Evolutionary conservation across 805 yeast species (phyloP), one percentile per base, ranked within the genome.

Genomic region (Ogataea corticis): DNA sequence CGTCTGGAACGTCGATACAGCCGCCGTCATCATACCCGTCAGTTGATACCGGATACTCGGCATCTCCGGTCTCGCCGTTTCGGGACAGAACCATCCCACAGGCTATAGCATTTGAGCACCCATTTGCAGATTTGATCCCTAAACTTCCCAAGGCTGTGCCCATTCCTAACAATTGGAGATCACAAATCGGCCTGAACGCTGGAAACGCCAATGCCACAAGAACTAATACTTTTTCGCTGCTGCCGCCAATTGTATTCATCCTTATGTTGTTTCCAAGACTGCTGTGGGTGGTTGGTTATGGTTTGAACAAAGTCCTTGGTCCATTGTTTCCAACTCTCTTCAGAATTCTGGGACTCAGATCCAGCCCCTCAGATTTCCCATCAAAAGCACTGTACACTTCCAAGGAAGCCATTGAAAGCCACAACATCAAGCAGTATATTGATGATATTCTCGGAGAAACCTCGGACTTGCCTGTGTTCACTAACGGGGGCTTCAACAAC

Each of bases 201-300:
- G 28, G 33, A n/a, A n/a, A 15, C 13, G n/a, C 41, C 11, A 15
- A 21, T 15, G 7, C 33, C 10, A 3, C 46, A 4, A 43, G 35
- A 17, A 46, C 25, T 21, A 41, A 38, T 12, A 23, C 37, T 1
- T 29, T 30, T 17, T 42, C 44, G 7, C 11, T 58, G 6, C 36
- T 59, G 11, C 54, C 65, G 12, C 75, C 83, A 2, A 43, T 81
- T 6, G 57, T 83, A 54, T 67, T 82, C 41, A 57, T 83, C 1
- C 53, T 85, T 2, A 61, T 83, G 59, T 49, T 83, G 6, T 62
- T 85, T 10, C 91, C 90, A 11, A 74, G 70, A 45, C 53, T 80
- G 1, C 38, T 79, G 7, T 65, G 78, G 38, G 66, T 69, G 9
- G 42, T 78, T 7, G 55, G 78, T 1, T 57, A 70, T 10, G 71